Percentiles rank a stretch among this genome's conserved stretches.
Conservation (phyloP, 768 basidiomycete species). For the Dacryopinax primogenitus region DNA sequence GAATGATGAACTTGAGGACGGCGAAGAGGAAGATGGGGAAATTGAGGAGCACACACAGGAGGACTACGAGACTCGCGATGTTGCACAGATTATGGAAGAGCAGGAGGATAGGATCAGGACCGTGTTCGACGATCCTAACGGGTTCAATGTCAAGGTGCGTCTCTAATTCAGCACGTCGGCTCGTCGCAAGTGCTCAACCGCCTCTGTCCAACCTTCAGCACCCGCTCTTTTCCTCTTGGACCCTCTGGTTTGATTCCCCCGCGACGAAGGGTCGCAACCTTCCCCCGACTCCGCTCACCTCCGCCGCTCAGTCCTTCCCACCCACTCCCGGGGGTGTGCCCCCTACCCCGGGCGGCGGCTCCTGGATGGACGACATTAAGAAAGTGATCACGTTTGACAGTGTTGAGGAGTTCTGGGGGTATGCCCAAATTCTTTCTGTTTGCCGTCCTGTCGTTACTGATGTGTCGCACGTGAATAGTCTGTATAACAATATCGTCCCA, state of each 20-base stretch:
- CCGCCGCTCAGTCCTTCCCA: slow-evolving; percentile 41
- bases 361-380: slow-evolving; percentile 99
- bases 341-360: slow-evolving; percentile 19
- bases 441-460: no score
- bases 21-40: slow-evolving; percentile 64
- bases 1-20: slow-evolving; percentile 42
- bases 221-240: slow-evolving; percentile 89
- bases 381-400: slow-evolving; percentile 90
- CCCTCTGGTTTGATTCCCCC: slow-evolving; percentile 95
- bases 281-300: slow-evolving; percentile 24
- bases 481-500: slow-evolving; percentile 95
- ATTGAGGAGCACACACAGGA: slow-evolving; percentile 16
- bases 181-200: no score
- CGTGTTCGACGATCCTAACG: slow-evolving; percentile 81
- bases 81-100: slow-evolving; percentile 41
- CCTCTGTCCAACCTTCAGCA: slow-evolving; percentile 63
- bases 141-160: slow-evolving; percentile 90
- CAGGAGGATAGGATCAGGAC: slow-evolving; percentile 67
- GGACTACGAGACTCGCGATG: slow-evolving; percentile 42
- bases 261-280: slow-evolving; percentile 72
- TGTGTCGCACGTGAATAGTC: no score
- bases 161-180: slow-evolving; percentile 16
- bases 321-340: not conserved
- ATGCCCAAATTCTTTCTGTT: slow-evolving; percentile 23
- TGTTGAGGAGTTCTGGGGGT: slow-evolving; percentile 99